Percentiles rank a stretch among this genome's conserved stretches.
Evolutionary conservation across 441 rosid genomes (phyloP).

Genomic region (Corymbia calophylla): DNA sequence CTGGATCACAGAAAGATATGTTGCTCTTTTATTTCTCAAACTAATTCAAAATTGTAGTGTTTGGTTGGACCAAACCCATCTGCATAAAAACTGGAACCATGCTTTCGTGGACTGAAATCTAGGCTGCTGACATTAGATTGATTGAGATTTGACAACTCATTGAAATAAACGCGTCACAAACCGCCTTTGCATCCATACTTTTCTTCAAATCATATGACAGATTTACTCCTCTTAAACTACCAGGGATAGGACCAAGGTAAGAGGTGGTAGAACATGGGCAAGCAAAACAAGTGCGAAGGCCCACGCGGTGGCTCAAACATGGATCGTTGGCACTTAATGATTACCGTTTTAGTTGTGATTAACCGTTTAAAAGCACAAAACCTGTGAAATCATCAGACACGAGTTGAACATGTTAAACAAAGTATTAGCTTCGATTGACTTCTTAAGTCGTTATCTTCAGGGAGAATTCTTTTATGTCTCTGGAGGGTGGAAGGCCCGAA

Average conservation of each 20-base stretch:
- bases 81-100: not conserved
- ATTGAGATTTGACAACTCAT: not conserved
- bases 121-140: not conserved
- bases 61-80: not conserved
- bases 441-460: not conserved
- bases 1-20: not conserved
- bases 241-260: not conserved
- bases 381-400: not conserved
- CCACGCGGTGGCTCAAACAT: not conserved
- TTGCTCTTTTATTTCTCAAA: not conserved
- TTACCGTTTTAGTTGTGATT: not conserved
- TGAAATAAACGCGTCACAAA: not conserved
- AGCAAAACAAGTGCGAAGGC: not conserved
- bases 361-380: not conserved
- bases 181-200: not conserved
- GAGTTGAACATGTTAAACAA: not conserved
- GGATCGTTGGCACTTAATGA: not conserved
- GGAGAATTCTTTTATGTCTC: not conserved
- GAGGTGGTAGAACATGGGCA: not conserved
- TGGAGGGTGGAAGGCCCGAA: not conserved
- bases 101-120: not conserved
- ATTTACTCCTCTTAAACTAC: not conserved
- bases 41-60: not conserved
- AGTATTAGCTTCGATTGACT: not conserved
- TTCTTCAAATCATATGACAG: not conserved